Evolutionary conservation across 257 asterid species (phyloP), one percentile per base, ranked within the genome.

Genomic region (Nicotiana benthamiana): DNA sequence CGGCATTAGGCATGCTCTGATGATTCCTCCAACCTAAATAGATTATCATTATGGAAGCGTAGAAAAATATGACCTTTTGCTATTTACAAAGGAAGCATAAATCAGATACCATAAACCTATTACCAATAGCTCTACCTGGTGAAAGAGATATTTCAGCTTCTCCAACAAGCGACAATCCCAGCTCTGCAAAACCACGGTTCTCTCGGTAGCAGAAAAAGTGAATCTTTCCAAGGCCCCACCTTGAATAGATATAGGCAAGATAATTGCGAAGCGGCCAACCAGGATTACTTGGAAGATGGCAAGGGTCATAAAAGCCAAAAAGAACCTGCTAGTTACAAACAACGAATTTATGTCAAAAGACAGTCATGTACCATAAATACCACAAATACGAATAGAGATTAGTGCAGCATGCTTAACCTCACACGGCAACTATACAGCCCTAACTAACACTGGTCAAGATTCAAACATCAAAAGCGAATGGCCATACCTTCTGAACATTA

Each of bases 261-360:
- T 87, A 90, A 86, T 95, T 95, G 80, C 97, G 95, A 75, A 95
- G 96, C 46, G 97, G 97, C 99, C 99, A 95, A 65, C 99, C 97
- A 65, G 98, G 98, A 87, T 92, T 92, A 75, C 80, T 83, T 68
- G 94, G 94, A 72, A 89, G 97, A 86, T 92, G 89, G 81, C 95
- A 92, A 76, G 94, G 98, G 81, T 93, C 99, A 88, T 93, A 92
- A 89, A 91, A 95, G 77, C 99, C 99, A 87, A 91, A 90, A 27
- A 95, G 81, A 80, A 95, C 86, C 98, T 95, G 92, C 83, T 82
- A 74, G 66, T 76, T 40, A 72, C 54, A 75, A 26, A n/a, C 32
- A 83, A 20, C 48, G 11, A 13, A 61, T n/a, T 24, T 54, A 13
- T 6, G 30, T 64, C 32, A 65, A 83, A 56, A n/a, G 20, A 32